Evolutionary conservation across 495 filamentous ascomycete genomes (phyloP), one percentile per base, ranked within the genome.

Genomic region (Copromyces sp.): DNA sequence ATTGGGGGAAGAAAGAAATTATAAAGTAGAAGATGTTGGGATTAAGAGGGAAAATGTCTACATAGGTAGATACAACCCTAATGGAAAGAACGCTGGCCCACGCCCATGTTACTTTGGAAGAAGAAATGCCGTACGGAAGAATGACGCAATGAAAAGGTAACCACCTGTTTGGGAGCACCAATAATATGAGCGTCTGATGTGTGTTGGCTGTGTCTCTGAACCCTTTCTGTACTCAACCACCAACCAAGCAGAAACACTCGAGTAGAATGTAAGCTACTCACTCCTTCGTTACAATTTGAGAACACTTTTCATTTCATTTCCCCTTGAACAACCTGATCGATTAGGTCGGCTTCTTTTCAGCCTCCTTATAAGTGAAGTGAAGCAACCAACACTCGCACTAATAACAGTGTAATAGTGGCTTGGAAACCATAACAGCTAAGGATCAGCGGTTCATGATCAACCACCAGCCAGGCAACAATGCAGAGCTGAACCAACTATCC

Each of bases 21-120:
- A 11, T n/a, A 14, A 29, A 2, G 24, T 24, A 53, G n/a, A n/a
- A 37, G 38, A 59, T 72, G 68, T 73, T 29, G 47, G 16, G 3
- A 53, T 32, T 4, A 71, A 71, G 39, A 32, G 70, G n/a, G 74
- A 76, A 29, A 68, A 11, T 45, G 42, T 68, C 3, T 74, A n/a
- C n/a, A 68, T 71, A 44, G 70, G 37, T 35, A 24, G 47, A 35
- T 61, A 69, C 39, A 24, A 53, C 20, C 9, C 20, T 6, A 0
- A 53, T 29, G 20, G 4, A 59, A 53, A 29, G 47, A 53, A 32
- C 47, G 11, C 20, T 53, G 11, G 45, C 24, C 20, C 11, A 53
- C 11, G n/a, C n/a, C 4, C 4, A n/a, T 47, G 24, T 24, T 24
- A 24, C 24, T 1, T 24, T 24, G 24, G 24, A 24, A 20, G 1